Evolutionary conservation across 805 yeast species (phyloP).

Genomic region (Nakazawaea ambrosiae): DNA sequence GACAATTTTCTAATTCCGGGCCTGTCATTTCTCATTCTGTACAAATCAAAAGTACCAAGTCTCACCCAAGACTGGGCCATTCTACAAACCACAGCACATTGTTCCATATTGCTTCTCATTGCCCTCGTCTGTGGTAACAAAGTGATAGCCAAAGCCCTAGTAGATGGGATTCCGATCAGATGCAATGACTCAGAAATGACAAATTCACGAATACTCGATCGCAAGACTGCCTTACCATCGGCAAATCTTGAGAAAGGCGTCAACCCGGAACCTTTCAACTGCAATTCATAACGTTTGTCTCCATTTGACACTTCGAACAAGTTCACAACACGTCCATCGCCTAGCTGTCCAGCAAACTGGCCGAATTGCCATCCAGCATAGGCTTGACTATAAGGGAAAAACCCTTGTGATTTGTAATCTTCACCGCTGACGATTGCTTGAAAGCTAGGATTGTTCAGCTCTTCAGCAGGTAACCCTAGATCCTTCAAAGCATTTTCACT

Average conservation of each 20-base stretch:
- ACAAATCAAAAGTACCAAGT: conserved; percentile 81
- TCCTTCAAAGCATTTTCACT: conserved; percentile 56
- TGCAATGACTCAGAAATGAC: conserved; percentile 75
- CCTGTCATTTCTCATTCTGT: conserved; percentile 66
- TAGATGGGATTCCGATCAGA: conserved; percentile 79
- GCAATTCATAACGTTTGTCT: conserved; percentile 52
- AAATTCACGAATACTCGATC: conserved; percentile 86
- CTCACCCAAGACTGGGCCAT: conserved; percentile 85
- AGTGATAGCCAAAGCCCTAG: conserved; percentile 74
- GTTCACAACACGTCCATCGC: conserved; percentile 89
- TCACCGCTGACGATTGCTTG: conserved; percentile 56
- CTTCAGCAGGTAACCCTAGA: conserved; percentile 42
- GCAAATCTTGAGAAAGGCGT: conserved; percentile 94
- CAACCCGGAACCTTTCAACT: conserved; percentile 85
- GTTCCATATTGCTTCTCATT: conserved; percentile 61
- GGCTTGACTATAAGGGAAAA: conserved; percentile 82
- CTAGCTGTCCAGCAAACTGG: conserved; percentile 92
- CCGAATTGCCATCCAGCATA: conserved; percentile 98
- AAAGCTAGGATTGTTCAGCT: conserved; percentile 35
- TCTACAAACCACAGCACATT: conserved; percentile 79
- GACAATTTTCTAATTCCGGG: conserved; percentile 54
- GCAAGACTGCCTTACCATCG: conserved; percentile 88
- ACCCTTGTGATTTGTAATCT: conserved; percentile 21
- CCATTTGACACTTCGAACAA: conserved; percentile 60
- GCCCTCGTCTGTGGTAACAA: conserved; percentile 72